phyloP scores from a whole-genome alignment of 2,329 filamentous ascomycete species.

The Malbranchea cinnamomea region DNA sequence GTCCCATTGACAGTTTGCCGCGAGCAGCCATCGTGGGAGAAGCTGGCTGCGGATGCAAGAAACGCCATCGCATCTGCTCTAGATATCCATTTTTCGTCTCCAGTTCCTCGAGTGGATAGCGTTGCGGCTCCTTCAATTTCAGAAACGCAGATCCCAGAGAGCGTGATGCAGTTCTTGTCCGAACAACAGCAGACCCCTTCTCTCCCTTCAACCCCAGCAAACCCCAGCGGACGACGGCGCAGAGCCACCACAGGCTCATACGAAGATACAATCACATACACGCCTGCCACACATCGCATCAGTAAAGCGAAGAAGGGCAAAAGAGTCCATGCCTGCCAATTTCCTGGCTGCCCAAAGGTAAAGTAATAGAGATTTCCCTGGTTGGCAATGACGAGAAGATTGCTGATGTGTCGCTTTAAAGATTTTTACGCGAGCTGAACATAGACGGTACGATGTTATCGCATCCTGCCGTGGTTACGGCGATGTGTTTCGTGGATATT shows the following conservation, averaged over 20 bases:
- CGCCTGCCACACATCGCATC: slow-evolving; percentile 34
- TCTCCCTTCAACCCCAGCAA: background rate
- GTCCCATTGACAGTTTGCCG: too few species aligned
- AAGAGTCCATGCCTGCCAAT: slow-evolving; percentile 34
- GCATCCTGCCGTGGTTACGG: background rate
- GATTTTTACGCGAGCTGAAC: slow-evolving; percentile 37
- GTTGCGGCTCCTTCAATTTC: too few species aligned
- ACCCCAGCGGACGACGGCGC: slow-evolving; percentile 1
- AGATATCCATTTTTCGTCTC: too few species aligned
- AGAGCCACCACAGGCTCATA: slow-evolving; percentile 1
- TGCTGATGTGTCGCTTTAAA: slow-evolving; percentile 12
- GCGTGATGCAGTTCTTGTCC: background rate
- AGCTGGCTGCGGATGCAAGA: too few species aligned
- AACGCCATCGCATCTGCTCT: too few species aligned
- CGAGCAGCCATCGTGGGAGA: too few species aligned
- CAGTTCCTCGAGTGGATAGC: too few species aligned
- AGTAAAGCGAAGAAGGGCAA: slow-evolving; percentile 40
- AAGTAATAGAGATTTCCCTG: slow-evolving; percentile 9
- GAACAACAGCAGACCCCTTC: too few species aligned
- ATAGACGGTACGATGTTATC: slow-evolving; percentile 21
- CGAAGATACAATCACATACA: slow-evolving; percentile 28
- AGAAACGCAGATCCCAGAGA: too few species aligned
- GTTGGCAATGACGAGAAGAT: slow-evolving; percentile 1
- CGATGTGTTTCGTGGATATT: background rate
- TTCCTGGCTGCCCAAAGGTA: slow-evolving; percentile 34